Percentiles rank a stretch among this genome's conserved stretches.
Evolutionary conservation across 2,329 filamentous ascomycete genomes (phyloP).

Genomic region (Knoxdaviesia capensis): DNA sequence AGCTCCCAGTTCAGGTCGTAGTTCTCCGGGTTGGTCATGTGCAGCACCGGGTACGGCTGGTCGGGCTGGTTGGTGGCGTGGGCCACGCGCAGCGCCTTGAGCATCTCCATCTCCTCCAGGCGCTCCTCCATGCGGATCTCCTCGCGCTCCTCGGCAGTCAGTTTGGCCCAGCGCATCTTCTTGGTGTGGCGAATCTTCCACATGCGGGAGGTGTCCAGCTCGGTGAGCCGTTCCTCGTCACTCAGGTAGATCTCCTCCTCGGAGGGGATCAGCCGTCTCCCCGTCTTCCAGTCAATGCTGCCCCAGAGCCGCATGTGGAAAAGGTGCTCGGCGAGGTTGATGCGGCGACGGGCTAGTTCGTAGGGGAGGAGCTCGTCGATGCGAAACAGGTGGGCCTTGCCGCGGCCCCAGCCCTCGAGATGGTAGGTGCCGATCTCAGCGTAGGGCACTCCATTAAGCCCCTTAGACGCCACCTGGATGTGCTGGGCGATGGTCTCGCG

Average conservation of each 20-base stretch:
- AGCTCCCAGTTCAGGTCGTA: conserved; percentile 5
- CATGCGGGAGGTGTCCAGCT: conserved; percentile 15
- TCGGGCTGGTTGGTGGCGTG: background rate
- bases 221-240: conserved; percentile 15
- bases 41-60: background rate
- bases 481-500: conserved; percentile 13
- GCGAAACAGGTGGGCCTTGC: conserved; percentile 23
- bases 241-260: conserved; percentile 30
- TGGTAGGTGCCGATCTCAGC: conserved; percentile 30
- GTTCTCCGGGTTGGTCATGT: conserved; percentile 3
- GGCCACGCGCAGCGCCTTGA: conserved; percentile 6
- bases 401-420: conserved; percentile 35
- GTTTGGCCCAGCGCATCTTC: conserved; percentile 21
- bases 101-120: conserved; percentile 10
- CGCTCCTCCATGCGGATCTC: conserved; percentile 12
- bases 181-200: conserved; percentile 23
- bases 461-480: conserved; percentile 6
- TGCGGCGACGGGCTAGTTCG: conserved; percentile 30
- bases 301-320: conserved; percentile 42
- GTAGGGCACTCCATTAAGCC: conserved; percentile 29
- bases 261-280: conserved; percentile 27
- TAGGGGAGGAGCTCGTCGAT: conserved; percentile 37
- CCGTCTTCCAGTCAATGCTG: conserved; percentile 30
- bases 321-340: conserved; percentile 32
- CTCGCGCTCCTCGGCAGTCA: conserved; percentile 16